A percentile compares a stretch with the other conserved stretches of the same genome.
phyloP scores from a whole-genome alignment of 805 yeast genomes.

The Candida saitoana region DNA sequence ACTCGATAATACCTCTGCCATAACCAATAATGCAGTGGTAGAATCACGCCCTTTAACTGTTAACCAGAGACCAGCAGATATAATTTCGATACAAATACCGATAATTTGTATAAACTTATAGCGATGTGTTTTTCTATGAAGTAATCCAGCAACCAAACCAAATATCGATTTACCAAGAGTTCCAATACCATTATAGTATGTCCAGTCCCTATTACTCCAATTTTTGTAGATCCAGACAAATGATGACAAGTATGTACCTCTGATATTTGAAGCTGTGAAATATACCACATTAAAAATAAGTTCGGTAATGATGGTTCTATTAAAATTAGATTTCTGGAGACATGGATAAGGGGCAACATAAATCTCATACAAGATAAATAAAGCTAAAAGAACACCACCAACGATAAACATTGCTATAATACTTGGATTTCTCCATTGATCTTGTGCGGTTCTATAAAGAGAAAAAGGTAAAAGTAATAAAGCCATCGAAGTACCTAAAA shows the following conservation, averaged over 20 bases:
- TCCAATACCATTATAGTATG: slow-evolving; percentile 33
- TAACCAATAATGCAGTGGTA: slow-evolving; percentile 27
- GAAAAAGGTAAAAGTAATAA: slow-evolving; percentile 38
- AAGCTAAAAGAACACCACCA: slow-evolving; percentile 33
- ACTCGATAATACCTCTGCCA: slow-evolving; percentile 33
- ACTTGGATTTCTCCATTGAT: slow-evolving; percentile 34
- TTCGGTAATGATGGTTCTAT: slow-evolving; percentile 35
- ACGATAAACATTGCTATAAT: slow-evolving; percentile 42
- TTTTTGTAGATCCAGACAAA: slow-evolving; percentile 27
- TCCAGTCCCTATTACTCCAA: slow-evolving; percentile 30
- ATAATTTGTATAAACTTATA: slow-evolving; percentile 30
- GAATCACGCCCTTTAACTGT: slow-evolving; percentile 15
- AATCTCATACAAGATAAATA: slow-evolving; percentile 32
- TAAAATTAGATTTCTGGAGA: slow-evolving; percentile 31
- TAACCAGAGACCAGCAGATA: slow-evolving; percentile 25
- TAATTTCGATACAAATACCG: slow-evolving; percentile 28
- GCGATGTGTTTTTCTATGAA: slow-evolving; percentile 32
- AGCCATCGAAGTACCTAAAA: slow-evolving; percentile 37
- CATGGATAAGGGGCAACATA: slow-evolving; percentile 32
- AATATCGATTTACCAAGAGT: slow-evolving; percentile 37
- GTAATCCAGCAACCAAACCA: slow-evolving; percentile 33
- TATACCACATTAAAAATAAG: slow-evolving; percentile 31
- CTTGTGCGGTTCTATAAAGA: slow-evolving; percentile 26
- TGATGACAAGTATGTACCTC: slow-evolving; percentile 30
- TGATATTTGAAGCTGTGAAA: slow-evolving; percentile 24